Conservation (phyloP, 257 asterid species). For the Scutellaria galericulata region DNA sequence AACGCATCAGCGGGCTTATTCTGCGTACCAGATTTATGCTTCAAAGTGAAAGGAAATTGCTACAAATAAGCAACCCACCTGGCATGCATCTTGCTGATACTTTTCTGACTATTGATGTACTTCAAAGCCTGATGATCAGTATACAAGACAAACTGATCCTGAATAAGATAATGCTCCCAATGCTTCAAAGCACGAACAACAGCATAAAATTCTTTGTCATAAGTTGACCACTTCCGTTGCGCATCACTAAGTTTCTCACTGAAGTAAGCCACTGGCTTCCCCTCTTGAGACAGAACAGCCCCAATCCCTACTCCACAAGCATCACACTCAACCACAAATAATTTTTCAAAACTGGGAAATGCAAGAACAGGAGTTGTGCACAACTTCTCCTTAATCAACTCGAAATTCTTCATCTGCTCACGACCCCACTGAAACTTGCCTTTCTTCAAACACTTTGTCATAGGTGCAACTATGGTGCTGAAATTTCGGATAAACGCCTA, state of each 20-base stretch:
- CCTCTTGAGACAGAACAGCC: not conserved
- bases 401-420: not conserved
- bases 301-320: not conserved
- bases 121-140: too few relatives aligned
- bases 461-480: not conserved
- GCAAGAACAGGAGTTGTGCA: not conserved
- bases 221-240: too few relatives aligned
- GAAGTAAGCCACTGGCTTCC: not conserved
- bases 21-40: not conserved
- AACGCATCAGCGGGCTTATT: not conserved
- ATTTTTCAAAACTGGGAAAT: not conserved
- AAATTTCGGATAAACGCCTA: not conserved
- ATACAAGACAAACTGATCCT: not conserved
- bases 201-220: not conserved
- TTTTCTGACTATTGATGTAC: not conserved
- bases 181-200: not conserved
- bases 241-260: not conserved
- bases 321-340: conserved; percentile 1
- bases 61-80: not conserved
- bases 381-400: not conserved
- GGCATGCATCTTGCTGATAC: not conserved
- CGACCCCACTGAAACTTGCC: too few relatives aligned
- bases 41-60: not conserved
- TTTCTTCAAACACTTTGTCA: too few relatives aligned
- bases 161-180: not conserved